Evolutionary conservation across 495 filamentous ascomycete genomes (phyloP).

Genomic region (Lophium mytilinum): DNA sequence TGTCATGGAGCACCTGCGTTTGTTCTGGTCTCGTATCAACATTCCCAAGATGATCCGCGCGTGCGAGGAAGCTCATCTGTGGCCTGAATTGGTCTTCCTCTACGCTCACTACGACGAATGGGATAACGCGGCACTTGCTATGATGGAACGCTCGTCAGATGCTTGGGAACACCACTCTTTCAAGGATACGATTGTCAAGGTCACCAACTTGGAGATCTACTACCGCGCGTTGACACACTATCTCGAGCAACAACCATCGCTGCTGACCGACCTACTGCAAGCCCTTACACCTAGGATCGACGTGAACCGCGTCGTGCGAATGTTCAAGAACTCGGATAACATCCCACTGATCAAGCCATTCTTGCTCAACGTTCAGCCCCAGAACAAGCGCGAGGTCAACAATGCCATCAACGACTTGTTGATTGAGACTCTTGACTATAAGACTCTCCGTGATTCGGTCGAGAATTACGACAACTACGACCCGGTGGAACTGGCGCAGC

Average conservation of each 20-base stretch:
- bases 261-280: slow-evolving; percentile 92
- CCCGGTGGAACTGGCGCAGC: slow-evolving; percentile 85
- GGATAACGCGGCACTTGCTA: slow-evolving; percentile 95
- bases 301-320: slow-evolving; percentile 94
- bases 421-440: slow-evolving; percentile 99
- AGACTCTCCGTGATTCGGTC: slow-evolving; percentile 94
- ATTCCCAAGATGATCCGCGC: slow-evolving; percentile 96
- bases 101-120: slow-evolving; percentile 99
- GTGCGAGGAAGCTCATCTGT: slow-evolving; percentile 90
- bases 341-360: slow-evolving; percentile 98
- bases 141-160: slow-evolving; percentile 98
- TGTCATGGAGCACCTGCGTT: slow-evolving; percentile 96
- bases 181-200: slow-evolving; percentile 98
- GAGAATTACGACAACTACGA: slow-evolving; percentile 99
- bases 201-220: slow-evolving; percentile 97
- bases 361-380: slow-evolving; percentile 88
- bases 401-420: slow-evolving; percentile 96
- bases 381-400: slow-evolving; percentile 98
- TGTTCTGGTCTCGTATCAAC: slow-evolving; percentile 99
- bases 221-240: slow-evolving; percentile 98
- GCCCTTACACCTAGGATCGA: slow-evolving; percentile 88
- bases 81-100: slow-evolving; percentile 97
- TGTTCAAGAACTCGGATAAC: slow-evolving; percentile 98
- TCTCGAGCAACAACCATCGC: slow-evolving; percentile 88
- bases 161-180: slow-evolving; percentile 99